Percentiles rank a stretch among this genome's conserved stretches.
Conservation (phyloP, 2,329 filamentous ascomycete genomes). For the Diaporthe humulicola region DNA sequence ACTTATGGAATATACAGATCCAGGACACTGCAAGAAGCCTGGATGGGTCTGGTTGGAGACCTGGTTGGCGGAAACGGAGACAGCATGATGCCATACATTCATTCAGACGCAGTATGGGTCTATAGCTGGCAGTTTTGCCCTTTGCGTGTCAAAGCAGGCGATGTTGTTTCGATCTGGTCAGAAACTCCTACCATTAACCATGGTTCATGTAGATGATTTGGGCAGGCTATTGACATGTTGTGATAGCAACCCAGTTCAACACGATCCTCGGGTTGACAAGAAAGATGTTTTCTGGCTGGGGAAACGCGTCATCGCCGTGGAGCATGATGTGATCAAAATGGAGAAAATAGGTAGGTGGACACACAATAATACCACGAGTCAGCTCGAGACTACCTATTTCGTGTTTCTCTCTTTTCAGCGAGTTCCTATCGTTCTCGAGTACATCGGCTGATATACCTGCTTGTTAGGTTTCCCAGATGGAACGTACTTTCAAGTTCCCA, state of each 20-base stretch:
- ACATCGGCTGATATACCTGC: background rate
- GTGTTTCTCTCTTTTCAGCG: background rate
- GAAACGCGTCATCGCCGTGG: background rate
- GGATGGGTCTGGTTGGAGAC: background rate
- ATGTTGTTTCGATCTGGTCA: background rate
- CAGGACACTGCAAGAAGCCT: background rate
- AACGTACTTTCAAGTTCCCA: constrained; percentile 7
- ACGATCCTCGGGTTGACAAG: background rate
- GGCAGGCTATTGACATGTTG: background rate
- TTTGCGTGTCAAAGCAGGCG: background rate
- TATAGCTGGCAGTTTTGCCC: background rate
- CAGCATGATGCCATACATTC: constrained; percentile 14
- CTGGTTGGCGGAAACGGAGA: fast-evolving
- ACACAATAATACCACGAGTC: background rate
- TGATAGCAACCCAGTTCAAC: background rate
- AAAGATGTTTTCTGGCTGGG: background rate
- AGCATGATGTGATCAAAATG: constrained; percentile 1
- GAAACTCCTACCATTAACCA: fast-evolving
- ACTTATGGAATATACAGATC: background rate
- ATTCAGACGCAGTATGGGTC: background rate
- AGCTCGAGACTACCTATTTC: background rate
- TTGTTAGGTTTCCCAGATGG: background rate
- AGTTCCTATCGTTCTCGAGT: no score
- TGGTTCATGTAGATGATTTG: background rate
- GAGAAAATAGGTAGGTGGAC: background rate